phyloP scores from a whole-genome alignment of 306 rosid genomes.

The Lablab purpureus region DNA sequence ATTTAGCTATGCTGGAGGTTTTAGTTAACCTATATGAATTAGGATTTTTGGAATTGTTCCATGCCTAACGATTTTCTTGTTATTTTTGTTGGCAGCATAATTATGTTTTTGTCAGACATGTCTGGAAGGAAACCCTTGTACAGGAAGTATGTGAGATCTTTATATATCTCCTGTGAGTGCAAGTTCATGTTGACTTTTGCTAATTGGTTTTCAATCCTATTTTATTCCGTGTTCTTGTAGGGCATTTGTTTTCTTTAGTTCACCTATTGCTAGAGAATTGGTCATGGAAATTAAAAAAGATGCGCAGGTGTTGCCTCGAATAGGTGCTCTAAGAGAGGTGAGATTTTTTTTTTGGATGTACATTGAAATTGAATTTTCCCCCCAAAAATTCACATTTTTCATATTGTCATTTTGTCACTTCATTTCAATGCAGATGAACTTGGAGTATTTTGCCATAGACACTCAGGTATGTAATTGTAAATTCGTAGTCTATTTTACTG shows the following conservation, averaged over 20 bases:
- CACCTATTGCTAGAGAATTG: slow-evolving; percentile 78
- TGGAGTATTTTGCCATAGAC: slow-evolving; percentile 93
- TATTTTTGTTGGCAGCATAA: slow-evolving; percentile 67
- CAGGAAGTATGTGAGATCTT: slow-evolving; percentile 77
- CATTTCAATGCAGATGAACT: slow-evolving; percentile 83
- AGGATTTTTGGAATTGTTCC: slow-evolving; percentile 26
- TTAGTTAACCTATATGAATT: background rate
- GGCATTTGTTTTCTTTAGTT: slow-evolving; percentile 96
- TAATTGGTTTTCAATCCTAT: slow-evolving; percentile 38
- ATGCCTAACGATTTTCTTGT: slow-evolving; percentile 44
- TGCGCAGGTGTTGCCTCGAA: slow-evolving; percentile 77
- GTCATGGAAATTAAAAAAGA: slow-evolving; percentile 78
- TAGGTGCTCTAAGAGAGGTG: slow-evolving; percentile 93
- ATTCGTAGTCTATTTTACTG: slow-evolving; percentile 41
- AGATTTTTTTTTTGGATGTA: slow-evolving; percentile 39
- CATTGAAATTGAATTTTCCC: slow-evolving; percentile 38
- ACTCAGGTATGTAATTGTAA: slow-evolving; percentile 74
- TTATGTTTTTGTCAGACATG: slow-evolving; percentile 94
- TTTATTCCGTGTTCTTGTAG: slow-evolving; percentile 59
- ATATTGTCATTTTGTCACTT: slow-evolving; percentile 37
- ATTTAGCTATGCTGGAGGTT: slow-evolving; percentile 30
- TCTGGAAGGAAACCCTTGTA: slow-evolving; percentile 87
- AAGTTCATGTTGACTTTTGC: slow-evolving; percentile 40
- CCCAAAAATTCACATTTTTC: slow-evolving; percentile 23
- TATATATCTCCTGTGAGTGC: slow-evolving; percentile 16